Conservation (phyloP, 1,284 basidiomycete genomes). For the Prillingera fragicola region DNA sequence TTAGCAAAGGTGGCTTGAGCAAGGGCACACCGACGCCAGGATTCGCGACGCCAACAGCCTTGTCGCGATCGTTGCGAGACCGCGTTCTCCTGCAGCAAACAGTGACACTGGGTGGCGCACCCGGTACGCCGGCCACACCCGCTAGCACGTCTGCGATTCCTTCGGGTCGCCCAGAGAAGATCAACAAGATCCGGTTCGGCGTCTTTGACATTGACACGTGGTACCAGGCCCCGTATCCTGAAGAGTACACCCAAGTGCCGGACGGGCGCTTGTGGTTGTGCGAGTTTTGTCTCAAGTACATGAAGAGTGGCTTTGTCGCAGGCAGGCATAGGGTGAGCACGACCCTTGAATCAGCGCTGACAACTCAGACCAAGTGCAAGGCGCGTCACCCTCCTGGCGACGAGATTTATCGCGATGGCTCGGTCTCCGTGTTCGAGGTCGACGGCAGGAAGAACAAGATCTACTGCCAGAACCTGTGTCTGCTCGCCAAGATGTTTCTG, state of each 20-base stretch:
- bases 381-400: slow-evolving; percentile 92
- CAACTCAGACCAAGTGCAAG: slow-evolving; percentile 81
- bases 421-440: slow-evolving; percentile 91
- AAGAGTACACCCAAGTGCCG: slow-evolving; percentile 90
- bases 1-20: too few relatives aligned
- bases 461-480: slow-evolving; percentile 98
- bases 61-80: slow-evolving; percentile 39
- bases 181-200: slow-evolving; percentile 88
- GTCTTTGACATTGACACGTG: slow-evolving; percentile 93
- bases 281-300: slow-evolving; percentile 97
- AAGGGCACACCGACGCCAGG: slow-evolving; percentile 11
- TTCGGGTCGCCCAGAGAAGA: slow-evolving; percentile 46
- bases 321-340: slow-evolving; percentile 74
- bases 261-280: slow-evolving; percentile 95
- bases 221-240: slow-evolving; percentile 98
- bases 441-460: slow-evolving; percentile 99
- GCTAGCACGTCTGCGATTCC: slow-evolving; percentile 2
- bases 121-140: slow-evolving; percentile 5
- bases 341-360: neutral
- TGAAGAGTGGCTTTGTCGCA: slow-evolving; percentile 89
- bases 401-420: slow-evolving; percentile 91
- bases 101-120: slow-evolving; percentile 11
- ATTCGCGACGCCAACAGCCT: slow-evolving; percentile 2
- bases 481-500: slow-evolving; percentile 98
- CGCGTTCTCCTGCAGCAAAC: slow-evolving; percentile 34